Conservation (phyloP, 371 early-diverging fungal genomes). For the Rhizomucor miehei region DNA sequence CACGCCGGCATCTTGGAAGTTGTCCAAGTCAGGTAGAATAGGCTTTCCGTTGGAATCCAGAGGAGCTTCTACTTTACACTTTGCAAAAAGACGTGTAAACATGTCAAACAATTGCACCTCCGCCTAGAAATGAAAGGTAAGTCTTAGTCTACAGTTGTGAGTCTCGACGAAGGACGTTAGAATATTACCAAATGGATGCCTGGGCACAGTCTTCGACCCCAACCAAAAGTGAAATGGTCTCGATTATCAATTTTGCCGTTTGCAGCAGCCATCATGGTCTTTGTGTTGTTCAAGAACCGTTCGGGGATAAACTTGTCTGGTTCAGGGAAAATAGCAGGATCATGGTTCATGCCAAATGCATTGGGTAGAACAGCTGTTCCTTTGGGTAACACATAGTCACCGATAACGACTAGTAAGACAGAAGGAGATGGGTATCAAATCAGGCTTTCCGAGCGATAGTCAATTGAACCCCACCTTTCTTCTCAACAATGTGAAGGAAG, state of each 20-base stretch:
- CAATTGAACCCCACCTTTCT: conserved; percentile 20
- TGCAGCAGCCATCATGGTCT: conserved; percentile 11
- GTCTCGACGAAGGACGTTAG: not conserved
- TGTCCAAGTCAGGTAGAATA: not conserved
- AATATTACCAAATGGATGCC: not conserved
- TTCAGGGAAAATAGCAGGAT: conserved; percentile 8
- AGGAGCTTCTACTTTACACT: not conserved
- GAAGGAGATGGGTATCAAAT: too few species aligned
- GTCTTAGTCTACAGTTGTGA: not conserved
- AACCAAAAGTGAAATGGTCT: conserved; percentile 20
- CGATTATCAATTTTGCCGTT: conserved; percentile 13
- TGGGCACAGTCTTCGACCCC: conserved; percentile 8
- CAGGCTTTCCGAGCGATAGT: too few species aligned
- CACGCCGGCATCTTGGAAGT: not conserved
- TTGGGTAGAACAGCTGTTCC: conserved; percentile 5
- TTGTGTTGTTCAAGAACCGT: conserved; percentile 12
- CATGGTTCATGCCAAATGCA: conserved; percentile 16
- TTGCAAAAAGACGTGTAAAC: conserved; percentile 8
- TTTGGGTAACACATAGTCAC: conserved; percentile 10
- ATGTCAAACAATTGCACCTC: conserved; percentile 10
- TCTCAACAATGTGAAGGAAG: conserved; percentile 8
- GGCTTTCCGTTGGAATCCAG: conserved; percentile 1
- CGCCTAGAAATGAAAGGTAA: conserved; percentile 1
- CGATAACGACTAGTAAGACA: conserved; percentile 11
- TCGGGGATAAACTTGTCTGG: too few species aligned